These are phyloP conservation scores for Lipomyces mesembrius DNA, from an alignment of 805 yeast species.

Conservation along the genomic window DNA sequence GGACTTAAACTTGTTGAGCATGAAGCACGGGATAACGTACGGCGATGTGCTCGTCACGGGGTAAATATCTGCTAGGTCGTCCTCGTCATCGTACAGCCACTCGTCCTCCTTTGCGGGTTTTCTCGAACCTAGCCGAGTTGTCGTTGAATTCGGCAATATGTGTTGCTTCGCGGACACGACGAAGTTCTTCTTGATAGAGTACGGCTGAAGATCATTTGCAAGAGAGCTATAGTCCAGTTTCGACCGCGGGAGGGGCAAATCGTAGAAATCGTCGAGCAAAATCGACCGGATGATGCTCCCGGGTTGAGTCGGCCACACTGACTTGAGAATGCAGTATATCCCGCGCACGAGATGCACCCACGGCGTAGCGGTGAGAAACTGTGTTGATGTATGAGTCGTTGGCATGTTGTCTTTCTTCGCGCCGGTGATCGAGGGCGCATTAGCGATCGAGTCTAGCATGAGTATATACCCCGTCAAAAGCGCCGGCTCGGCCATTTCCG, in stretches of 20 bases:
- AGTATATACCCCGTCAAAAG: slow-evolving; percentile 89
- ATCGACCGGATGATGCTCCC: slow-evolving; percentile 67
- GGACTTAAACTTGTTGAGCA: slow-evolving; percentile 26
- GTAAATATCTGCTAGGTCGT: slow-evolving; percentile 79
- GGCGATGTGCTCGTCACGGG: slow-evolving; percentile 86
- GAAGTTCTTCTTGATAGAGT: slow-evolving; percentile 12
- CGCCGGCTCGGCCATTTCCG: slow-evolving; percentile 81
- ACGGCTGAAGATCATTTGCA: slow-evolving; percentile 23
- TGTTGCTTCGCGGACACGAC: slow-evolving; percentile 15
- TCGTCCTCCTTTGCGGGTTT: not conserved
- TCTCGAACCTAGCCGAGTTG: not conserved
- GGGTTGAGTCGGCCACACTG: slow-evolving; percentile 90
- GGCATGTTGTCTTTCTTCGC: slow-evolving; percentile 64
- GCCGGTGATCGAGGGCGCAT: slow-evolving; percentile 6
- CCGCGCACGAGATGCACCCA: slow-evolving; percentile 98
- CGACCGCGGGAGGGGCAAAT: slow-evolving; percentile 52
- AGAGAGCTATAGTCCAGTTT: slow-evolving; percentile 35
- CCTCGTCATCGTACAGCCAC: slow-evolving; percentile 64
- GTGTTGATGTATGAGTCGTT: slow-evolving; percentile 54
- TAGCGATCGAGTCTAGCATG: slow-evolving; percentile 74
- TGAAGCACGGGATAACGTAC: slow-evolving; percentile 52
- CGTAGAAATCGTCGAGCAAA: slow-evolving; percentile 87
- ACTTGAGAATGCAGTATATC: slow-evolving; percentile 92
- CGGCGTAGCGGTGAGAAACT: slow-evolving; percentile 84
- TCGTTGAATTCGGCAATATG: not conserved